phyloP scores from a whole-genome alignment of 164 flowering plant species.

The Buxus sempervirens region DNA sequence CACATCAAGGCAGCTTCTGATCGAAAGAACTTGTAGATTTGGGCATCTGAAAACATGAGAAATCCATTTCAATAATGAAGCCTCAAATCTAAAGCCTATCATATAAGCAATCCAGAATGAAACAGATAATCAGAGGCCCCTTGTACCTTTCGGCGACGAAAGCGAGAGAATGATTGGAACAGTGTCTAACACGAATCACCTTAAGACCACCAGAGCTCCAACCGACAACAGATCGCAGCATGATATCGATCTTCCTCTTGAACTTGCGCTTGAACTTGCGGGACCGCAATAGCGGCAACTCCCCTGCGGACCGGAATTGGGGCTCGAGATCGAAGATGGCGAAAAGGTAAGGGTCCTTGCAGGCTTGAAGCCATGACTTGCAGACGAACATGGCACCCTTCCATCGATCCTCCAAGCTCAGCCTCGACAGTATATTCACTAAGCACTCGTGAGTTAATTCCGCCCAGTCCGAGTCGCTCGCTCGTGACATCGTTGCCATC shows the following conservation, averaged over 20 bases:
- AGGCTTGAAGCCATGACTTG: slow-evolving; percentile 69
- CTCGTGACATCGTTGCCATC: slow-evolving; percentile 4
- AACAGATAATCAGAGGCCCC: background rate
- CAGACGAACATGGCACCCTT: slow-evolving; percentile 62
- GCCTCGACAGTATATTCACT: slow-evolving; percentile 55
- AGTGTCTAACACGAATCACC: slow-evolving; percentile 66
- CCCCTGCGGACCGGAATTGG: slow-evolving; percentile 37
- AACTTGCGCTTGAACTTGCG: no score
- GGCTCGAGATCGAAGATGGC: slow-evolving; percentile 55
- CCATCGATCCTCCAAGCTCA: slow-evolving; percentile 60
- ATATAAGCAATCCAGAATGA: background rate
- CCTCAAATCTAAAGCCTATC: background rate
- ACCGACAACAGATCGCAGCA: slow-evolving; percentile 51
- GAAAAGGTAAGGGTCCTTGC: slow-evolving; percentile 62
- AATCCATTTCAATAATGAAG: background rate
- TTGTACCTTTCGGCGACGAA: slow-evolving; percentile 58
- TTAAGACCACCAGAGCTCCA: slow-evolving; percentile 52
- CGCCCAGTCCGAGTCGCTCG: slow-evolving; percentile 46
- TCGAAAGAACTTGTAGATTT: slow-evolving; percentile 65
- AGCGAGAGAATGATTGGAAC: slow-evolving; percentile 64
- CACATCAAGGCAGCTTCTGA: slow-evolving; percentile 69
- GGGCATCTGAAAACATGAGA: slow-evolving; percentile 56
- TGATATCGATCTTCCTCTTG: slow-evolving; percentile 57
- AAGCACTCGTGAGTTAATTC: slow-evolving; percentile 78
- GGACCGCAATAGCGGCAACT: slow-evolving; percentile 64